Evolutionary conservation across 2,329 filamentous ascomycete species (phyloP).

Genomic region (Tolypocladium sp.): DNA sequence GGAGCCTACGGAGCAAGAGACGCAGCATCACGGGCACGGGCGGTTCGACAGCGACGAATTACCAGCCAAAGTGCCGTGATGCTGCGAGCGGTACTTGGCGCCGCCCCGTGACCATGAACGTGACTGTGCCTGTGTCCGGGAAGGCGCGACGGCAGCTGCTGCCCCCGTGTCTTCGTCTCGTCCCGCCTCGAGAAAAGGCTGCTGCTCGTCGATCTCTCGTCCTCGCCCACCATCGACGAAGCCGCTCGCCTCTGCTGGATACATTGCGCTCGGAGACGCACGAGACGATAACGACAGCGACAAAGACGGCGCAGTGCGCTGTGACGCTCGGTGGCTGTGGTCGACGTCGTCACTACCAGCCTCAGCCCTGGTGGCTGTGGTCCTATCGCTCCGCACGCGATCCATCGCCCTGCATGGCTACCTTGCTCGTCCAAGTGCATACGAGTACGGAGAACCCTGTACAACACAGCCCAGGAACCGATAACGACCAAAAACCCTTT

Average conservation of each 20-base stretch:
- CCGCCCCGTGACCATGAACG: background rate
- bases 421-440: background rate
- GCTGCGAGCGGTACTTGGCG: background rate
- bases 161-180: background rate
- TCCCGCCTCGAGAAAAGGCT: background rate
- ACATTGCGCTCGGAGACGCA: background rate
- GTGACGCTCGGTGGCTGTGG: background rate
- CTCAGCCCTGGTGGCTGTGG: background rate
- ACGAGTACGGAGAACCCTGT: background rate
- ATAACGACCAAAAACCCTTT: no score
- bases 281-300: no score
- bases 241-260: background rate
- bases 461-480: no score
- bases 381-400: background rate
- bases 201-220: background rate
- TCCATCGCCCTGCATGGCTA: background rate
- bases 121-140: background rate
- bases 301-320: no score
- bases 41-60: slow-evolving; percentile 41
- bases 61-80: slow-evolving; percentile 67
- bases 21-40: slow-evolving; percentile 23
- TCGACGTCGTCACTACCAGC: background rate
- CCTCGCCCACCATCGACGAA: background rate
- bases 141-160: background rate
- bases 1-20: slow-evolving; percentile 26